phyloP scores from a whole-genome alignment of 768 basidiomycete species.

The Punctularia strigosozonata region DNA sequence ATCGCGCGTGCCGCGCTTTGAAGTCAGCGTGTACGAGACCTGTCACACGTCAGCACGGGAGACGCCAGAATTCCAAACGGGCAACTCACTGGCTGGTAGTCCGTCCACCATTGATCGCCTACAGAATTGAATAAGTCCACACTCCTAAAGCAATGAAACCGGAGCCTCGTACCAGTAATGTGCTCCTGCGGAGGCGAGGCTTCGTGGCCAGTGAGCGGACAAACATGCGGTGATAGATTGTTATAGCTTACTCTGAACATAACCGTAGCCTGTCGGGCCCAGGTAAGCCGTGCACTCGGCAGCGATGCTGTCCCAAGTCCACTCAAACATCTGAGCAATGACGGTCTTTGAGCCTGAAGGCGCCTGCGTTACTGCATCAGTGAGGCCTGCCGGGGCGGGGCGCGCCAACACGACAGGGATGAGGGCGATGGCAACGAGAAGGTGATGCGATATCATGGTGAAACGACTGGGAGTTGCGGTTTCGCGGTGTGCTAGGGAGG shows the following conservation, averaged over 20 bases:
- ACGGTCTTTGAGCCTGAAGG: too few species aligned
- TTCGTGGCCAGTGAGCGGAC: neutral
- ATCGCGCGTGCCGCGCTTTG: slow-evolving; percentile 11
- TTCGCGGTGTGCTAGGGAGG: too few species aligned
- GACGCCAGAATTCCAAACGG: too few species aligned
- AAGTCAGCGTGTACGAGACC: slow-evolving; percentile 13
- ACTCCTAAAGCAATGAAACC: neutral
- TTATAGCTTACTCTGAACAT: slow-evolving; percentile 12
- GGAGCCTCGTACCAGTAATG: slow-evolving; percentile 2
- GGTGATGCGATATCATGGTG: too few species aligned
- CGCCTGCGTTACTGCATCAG: too few species aligned
- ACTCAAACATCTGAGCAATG: slow-evolving; percentile 18
- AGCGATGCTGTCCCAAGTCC: slow-evolving; percentile 16
- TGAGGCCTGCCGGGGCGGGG: too few species aligned
- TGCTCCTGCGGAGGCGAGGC: slow-evolving; percentile 11
- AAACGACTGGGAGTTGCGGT: too few species aligned
- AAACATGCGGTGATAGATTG: neutral
- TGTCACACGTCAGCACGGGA: too few species aligned
- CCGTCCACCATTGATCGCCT: slow-evolving; percentile 18
- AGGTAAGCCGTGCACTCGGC: slow-evolving; percentile 16
- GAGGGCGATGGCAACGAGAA: too few species aligned
- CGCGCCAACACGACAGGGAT: too few species aligned
- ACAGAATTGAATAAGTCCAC: neutral
- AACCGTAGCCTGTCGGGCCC: slow-evolving; percentile 15
- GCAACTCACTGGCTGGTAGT: slow-evolving; percentile 19